phyloP scores from a whole-genome alignment of 2,329 filamentous ascomycete genomes.

The Exophiala calicioides region DNA sequence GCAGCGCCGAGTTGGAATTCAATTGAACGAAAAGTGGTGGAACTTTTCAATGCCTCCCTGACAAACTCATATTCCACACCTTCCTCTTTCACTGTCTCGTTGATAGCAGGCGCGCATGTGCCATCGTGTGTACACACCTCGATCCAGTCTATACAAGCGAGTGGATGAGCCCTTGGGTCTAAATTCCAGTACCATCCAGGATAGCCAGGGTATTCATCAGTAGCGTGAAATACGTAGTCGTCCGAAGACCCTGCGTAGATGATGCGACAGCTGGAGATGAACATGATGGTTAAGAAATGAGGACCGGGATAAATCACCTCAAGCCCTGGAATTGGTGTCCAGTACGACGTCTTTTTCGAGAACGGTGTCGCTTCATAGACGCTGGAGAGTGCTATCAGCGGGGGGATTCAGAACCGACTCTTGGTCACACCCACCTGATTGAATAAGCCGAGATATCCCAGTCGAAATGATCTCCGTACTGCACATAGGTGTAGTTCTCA shows the following conservation, averaged over 20 bases:
- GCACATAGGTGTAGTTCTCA: constrained; percentile 4
- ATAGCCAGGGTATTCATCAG: not conserved
- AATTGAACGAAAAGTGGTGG: constrained; percentile 2
- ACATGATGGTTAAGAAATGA: constrained; percentile 18
- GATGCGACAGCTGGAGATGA: constrained; percentile 12
- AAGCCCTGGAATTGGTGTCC: constrained; percentile 1
- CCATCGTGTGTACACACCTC: constrained; percentile 10
- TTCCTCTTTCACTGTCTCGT: not conserved
- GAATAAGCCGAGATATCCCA: constrained; percentile 4
- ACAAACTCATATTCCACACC: constrained; percentile 5
- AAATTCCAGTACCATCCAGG: not conserved
- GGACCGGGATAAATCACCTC: constrained; percentile 3
- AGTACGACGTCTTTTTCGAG: constrained; percentile 1
- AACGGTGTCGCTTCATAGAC: not conserved
- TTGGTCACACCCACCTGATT: constrained; percentile 7
- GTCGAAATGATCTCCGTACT: constrained; percentile 4
- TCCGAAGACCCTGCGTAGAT: constrained; percentile 4
- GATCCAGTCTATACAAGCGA: constrained; percentile 13
- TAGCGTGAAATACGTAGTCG: constrained; percentile 13
- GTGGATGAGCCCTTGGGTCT: not conserved
- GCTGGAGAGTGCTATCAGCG: too few species aligned
- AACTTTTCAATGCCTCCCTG: constrained; percentile 2
- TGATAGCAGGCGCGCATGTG: too few species aligned
- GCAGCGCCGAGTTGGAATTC: constrained; percentile 2
- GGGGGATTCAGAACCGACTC: too few species aligned